phyloP scores from a whole-genome alignment of 2,329 filamentous ascomycete genomes.

The Fusarium sp. region DNA sequence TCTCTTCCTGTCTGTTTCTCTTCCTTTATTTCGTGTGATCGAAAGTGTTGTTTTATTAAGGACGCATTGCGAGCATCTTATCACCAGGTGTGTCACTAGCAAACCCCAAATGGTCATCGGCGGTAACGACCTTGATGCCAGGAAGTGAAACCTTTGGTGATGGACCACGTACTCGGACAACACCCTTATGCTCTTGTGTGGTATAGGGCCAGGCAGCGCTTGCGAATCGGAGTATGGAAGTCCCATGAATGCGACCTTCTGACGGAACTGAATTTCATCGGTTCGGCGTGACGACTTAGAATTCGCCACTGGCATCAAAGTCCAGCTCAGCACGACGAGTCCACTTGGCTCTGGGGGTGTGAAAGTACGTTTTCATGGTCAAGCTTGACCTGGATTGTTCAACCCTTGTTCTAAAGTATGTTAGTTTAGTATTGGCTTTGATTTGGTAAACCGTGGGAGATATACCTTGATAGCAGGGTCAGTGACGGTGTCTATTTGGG shows the following conservation, averaged over 20 bases:
- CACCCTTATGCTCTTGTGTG: background rate
- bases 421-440: background rate
- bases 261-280: background rate
- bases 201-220: background rate
- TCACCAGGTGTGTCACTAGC: too few species aligned
- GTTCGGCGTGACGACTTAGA: background rate
- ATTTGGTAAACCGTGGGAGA: background rate
- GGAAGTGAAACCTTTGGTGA: background rate
- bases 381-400: background rate
- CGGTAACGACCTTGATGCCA: background rate
- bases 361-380: background rate
- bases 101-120: background rate
- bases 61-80: too few species aligned
- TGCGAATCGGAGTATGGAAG: background rate
- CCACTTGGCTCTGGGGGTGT: background rate
- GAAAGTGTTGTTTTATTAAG: too few species aligned
- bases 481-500: background rate
- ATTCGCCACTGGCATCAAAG: background rate
- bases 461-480: background rate
- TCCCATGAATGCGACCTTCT: background rate
- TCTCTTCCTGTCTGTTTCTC: too few species aligned
- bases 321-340: background rate
- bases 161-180: background rate
- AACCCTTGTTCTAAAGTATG: background rate
- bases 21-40: too few species aligned